Percentiles rank a stretch among this genome's conserved stretches.
Evolutionary conservation across 2,329 filamentous ascomycete genomes (phyloP).

Genomic region (Mariannaea elegans): DNA sequence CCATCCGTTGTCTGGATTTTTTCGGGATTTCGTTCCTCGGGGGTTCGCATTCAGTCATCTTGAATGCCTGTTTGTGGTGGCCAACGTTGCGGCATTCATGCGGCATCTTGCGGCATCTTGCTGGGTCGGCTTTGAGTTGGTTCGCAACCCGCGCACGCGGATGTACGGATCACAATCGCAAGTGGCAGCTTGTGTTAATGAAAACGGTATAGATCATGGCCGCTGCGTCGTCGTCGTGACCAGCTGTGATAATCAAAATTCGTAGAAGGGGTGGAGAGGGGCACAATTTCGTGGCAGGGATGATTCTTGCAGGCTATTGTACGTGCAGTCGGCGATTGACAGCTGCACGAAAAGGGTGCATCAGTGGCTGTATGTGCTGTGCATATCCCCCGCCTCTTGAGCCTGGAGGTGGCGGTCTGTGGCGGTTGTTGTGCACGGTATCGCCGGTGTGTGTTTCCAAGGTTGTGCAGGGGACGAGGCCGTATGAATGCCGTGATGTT

Average conservation of each 20-base stretch:
- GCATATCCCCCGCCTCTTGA: constrained; percentile 11
- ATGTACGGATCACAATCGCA: background rate
- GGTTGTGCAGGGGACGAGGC: constrained; percentile 6
- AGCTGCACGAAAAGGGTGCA: constrained; percentile 18
- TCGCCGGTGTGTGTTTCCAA: background rate
- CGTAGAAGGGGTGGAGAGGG: background rate
- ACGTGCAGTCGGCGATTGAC: constrained; percentile 16
- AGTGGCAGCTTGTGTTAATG: background rate
- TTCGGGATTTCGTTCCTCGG: background rate
- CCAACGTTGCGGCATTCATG: constrained; percentile 11
- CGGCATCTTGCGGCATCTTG: constrained; percentile 2
- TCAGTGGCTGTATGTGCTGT: constrained; percentile 5
- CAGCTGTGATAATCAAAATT: background rate
- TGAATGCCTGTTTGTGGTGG: background rate
- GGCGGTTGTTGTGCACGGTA: background rate
- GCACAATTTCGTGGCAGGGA: constrained; percentile 11
- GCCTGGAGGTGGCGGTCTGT: constrained; percentile 7
- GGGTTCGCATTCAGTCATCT: background rate
- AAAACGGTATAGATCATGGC: background rate
- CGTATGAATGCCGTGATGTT: constrained; percentile 1
- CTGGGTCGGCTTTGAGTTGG: background rate
- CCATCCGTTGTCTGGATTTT: background rate
- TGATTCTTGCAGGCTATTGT: constrained; percentile 13
- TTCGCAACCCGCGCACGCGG: background rate
- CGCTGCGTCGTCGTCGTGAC: background rate